phyloP scores from a whole-genome alignment of 148 eudicot genomes.

The Persicaria maculosa region DNA sequence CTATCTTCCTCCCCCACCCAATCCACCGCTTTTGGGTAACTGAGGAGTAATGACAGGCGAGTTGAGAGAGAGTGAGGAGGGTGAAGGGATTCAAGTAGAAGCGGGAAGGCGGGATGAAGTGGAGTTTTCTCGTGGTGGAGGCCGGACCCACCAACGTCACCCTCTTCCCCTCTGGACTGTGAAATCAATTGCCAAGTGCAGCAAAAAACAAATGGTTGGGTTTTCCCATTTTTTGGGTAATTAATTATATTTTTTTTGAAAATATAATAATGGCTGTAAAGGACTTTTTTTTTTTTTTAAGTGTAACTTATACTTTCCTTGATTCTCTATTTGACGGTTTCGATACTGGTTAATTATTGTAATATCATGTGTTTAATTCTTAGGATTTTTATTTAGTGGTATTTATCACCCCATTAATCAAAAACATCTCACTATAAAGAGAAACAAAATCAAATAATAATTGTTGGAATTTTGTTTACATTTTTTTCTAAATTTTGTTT shows the following conservation, averaged over 20 bases:
- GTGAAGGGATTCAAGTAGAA: constrained; percentile 16
- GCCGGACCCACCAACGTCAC: constrained; percentile 20
- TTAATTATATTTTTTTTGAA: too few relatives aligned
- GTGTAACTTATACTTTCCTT: constrained; percentile 7
- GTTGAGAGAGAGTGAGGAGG: constrained; percentile 12
- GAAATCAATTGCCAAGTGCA: constrained; percentile 4
- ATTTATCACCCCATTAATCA: neutral
- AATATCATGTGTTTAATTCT: neutral
- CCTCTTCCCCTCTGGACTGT: neutral
- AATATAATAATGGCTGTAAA: neutral
- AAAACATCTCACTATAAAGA: neutral
- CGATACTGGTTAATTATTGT: neutral
- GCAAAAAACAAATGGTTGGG: neutral
- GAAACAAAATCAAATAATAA: neutral
- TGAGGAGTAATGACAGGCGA: neutral
- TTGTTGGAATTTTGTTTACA: too few relatives aligned
- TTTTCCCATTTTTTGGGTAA: neutral
- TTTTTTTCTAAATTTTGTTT: too few relatives aligned
- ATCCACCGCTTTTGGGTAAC: neutral
- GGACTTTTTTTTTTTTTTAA: neutral
- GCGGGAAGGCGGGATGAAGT: constrained; percentile 25
- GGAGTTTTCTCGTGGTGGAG: constrained; percentile 27
- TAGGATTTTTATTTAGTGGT: neutral
- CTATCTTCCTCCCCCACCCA: constrained; percentile 7
- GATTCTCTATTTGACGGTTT: constrained; percentile 10